phyloP scores from a whole-genome alignment of 2,329 filamentous ascomycete genomes.

The Colletotrichum musae region DNA sequence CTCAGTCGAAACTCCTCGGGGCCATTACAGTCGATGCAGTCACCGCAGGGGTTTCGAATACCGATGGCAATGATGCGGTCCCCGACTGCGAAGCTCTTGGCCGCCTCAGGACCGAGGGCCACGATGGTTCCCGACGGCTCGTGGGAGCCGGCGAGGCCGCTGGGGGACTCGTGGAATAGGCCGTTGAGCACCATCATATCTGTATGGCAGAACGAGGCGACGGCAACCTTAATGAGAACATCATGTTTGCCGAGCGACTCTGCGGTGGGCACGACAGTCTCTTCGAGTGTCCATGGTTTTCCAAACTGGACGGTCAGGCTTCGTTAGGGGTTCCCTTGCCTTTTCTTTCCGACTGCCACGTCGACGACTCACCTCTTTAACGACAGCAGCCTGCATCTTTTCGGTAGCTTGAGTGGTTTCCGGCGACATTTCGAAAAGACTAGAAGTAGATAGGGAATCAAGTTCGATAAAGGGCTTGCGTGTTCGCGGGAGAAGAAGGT shows the following conservation, averaged over 20 bases:
- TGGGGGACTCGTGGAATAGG: slow-evolving; percentile 57
- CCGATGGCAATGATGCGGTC: slow-evolving; percentile 71
- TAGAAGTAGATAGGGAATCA: no score
- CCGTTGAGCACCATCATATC: slow-evolving; percentile 70
- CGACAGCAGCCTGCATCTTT: neutral
- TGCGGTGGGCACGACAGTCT: neutral
- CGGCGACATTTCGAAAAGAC: neutral
- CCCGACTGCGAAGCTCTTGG: slow-evolving; percentile 60
- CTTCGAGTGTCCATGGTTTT: neutral
- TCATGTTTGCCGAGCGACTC: slow-evolving; percentile 61
- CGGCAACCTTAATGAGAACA: slow-evolving; percentile 71
- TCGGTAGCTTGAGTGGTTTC: neutral
- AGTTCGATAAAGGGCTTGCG: no score
- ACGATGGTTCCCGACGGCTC: slow-evolving; percentile 71
- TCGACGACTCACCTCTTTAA: neutral
- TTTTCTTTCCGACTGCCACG: neutral
- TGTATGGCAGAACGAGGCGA: slow-evolving; percentile 74
- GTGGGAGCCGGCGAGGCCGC: slow-evolving; percentile 69
- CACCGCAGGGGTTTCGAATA: slow-evolving; percentile 65
- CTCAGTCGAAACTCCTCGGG: slow-evolving; percentile 67
- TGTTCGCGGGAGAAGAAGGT: no score
- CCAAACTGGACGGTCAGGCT: neutral
- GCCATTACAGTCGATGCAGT: slow-evolving; percentile 66
- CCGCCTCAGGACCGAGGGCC: slow-evolving; percentile 56
- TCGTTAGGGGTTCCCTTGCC: neutral